phyloP scores from a whole-genome alignment of 148 eudicot genomes.

The Heliamphora exappendiculata region DNA sequence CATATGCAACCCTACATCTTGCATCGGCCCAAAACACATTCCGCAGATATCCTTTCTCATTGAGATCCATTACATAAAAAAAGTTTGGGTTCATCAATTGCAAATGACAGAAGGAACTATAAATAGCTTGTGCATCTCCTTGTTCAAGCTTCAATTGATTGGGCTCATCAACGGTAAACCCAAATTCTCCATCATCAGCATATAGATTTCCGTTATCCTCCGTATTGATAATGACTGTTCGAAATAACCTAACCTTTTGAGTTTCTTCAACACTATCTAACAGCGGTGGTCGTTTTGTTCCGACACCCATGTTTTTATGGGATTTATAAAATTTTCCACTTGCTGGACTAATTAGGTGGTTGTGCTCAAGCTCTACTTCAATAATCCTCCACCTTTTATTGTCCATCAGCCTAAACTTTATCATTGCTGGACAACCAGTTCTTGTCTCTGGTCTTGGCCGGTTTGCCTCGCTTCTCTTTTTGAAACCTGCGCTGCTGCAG shows the following conservation, averaged over 20 bases:
- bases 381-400: constrained; percentile 34
- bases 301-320: constrained; percentile 19
- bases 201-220: constrained; percentile 18
- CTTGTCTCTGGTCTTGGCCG: constrained; percentile 36
- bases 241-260: constrained; percentile 28
- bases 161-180: constrained; percentile 13
- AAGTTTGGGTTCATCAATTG: constrained; percentile 27
- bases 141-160: constrained; percentile 24
- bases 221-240: constrained; percentile 23
- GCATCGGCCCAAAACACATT: constrained; percentile 35
- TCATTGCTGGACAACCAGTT: constrained; percentile 36
- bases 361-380: constrained; percentile 33
- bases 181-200: constrained; percentile 19
- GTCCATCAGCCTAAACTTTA: constrained; percentile 37
- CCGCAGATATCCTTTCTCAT: constrained; percentile 28
- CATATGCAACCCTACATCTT: constrained; percentile 22
- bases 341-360: constrained; percentile 23
- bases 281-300: constrained; percentile 21
- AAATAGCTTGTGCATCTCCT: constrained; percentile 30
- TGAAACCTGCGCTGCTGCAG: constrained; percentile 37
- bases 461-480: constrained; percentile 30
- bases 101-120: constrained; percentile 12
- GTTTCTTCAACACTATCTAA: constrained; percentile 15
- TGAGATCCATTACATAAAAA: constrained; percentile 31
- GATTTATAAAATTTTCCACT: constrained; percentile 28